Conservation (phyloP, 2,329 filamentous ascomycete genomes). For the Fusarium sp. region DNA sequence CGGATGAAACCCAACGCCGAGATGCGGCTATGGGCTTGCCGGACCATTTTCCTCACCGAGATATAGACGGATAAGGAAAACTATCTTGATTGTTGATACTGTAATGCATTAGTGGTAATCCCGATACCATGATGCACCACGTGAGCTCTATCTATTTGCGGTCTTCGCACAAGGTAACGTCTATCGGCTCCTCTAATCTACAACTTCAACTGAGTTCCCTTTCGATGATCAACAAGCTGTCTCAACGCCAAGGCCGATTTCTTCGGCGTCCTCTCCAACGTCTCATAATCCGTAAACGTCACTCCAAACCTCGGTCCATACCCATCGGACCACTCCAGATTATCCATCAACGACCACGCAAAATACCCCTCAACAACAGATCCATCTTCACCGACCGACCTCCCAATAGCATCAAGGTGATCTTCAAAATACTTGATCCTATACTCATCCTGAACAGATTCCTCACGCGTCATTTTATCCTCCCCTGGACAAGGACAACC, state of each 20-base stretch:
- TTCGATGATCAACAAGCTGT: background rate
- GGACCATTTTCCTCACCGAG: background rate
- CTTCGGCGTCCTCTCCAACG: conserved; percentile 29
- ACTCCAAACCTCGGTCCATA: conserved; percentile 35
- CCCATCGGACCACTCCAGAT: conserved; percentile 32
- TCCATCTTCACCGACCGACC: conserved; percentile 22
- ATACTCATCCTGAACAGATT: conserved; percentile 53
- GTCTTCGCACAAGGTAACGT: background rate
- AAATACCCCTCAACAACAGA: conserved; percentile 23
- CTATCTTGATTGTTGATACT: accelerated
- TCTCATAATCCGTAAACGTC: conserved; percentile 27
- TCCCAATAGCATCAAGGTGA: conserved; percentile 53
- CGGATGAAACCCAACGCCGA: background rate
- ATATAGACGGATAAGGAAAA: background rate
- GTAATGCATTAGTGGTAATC: accelerated
- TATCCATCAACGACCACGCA: conserved; percentile 37
- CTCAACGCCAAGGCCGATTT: conserved; percentile 21
- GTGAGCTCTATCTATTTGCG: background rate
- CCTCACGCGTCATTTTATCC: conserved; percentile 39
- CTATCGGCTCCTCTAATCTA: background rate
- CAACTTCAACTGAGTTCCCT: background rate
- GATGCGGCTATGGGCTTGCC: background rate
- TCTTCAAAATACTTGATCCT: conserved; percentile 53
- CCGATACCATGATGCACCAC: accelerated
- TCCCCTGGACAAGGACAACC: conserved; percentile 30